Conservation (phyloP, 1,284 basidiomycete genomes). For the Apiotrichum montevideense region DNA sequence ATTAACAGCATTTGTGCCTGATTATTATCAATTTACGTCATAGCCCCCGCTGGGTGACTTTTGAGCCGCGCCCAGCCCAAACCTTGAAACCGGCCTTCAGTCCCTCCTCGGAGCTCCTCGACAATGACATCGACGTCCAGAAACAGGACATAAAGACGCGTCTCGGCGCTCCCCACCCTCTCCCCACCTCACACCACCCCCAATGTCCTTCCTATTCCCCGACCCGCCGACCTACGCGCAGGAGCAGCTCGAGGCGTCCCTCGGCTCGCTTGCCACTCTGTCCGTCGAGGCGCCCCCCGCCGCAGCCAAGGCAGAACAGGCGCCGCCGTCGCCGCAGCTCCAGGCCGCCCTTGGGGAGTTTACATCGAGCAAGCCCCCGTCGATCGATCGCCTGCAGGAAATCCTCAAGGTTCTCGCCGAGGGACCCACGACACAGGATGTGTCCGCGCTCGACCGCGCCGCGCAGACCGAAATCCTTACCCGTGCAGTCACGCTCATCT, state of each 20-base stretch:
- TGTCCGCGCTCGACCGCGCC: constrained; percentile 25
- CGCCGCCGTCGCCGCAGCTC: constrained; percentile 13
- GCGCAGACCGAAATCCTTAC: constrained; percentile 40
- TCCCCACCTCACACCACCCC: not conserved
- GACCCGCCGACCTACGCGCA: constrained; percentile 35
- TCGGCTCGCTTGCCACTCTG: constrained; percentile 40
- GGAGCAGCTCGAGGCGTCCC: constrained; percentile 37
- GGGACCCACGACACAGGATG: not conserved
- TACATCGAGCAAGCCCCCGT: constrained; percentile 24
- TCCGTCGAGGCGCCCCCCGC: constrained; percentile 24
- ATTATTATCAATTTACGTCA: too few species aligned
- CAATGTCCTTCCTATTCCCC: constrained; percentile 23
- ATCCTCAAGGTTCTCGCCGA: constrained; percentile 21
- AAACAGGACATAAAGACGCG: not conserved
- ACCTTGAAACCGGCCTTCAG: too few species aligned
- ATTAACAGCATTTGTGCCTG: too few species aligned
- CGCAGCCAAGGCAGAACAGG: not conserved
- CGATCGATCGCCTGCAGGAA: constrained; percentile 21
- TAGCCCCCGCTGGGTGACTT: too few species aligned
- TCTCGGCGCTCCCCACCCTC: not conserved
- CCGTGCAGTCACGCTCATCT: constrained; percentile 41
- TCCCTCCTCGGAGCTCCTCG: too few species aligned
- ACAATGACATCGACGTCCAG: too few species aligned
- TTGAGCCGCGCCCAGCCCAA: too few species aligned
- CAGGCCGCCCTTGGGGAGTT: constrained; percentile 33